Conservation (phyloP, 306 rosid species). For the Bauhinia variegata region DNA sequence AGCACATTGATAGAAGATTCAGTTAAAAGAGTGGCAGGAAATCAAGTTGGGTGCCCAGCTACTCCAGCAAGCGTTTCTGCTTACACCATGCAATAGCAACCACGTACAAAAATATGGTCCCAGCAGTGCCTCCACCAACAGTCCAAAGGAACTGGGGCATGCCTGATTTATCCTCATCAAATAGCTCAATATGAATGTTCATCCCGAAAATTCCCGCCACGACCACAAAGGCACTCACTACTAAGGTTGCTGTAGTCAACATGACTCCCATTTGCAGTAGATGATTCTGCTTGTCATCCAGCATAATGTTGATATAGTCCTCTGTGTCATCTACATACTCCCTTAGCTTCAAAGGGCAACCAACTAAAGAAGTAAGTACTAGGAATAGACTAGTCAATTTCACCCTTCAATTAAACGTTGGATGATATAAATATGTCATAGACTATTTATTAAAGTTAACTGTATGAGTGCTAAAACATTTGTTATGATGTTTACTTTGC, state of each 20-base stretch:
- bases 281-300: conserved; percentile 73
- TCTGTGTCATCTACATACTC: conserved; percentile 69
- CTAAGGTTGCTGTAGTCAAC: conserved; percentile 64
- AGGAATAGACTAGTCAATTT: not conserved
- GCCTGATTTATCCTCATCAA: conserved; percentile 34
- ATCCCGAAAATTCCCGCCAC: conserved; percentile 62
- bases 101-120: conserved; percentile 52
- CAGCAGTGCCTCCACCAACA: conserved; percentile 52
- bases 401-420: not conserved
- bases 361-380: conserved; percentile 8
- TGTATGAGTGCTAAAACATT: conserved; percentile 9
- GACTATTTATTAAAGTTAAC: not conserved
- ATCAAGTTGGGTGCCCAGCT: conserved; percentile 1
- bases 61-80: conserved; percentile 69
- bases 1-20: not conserved
- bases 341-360: conserved; percentile 46
- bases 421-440: conserved; percentile 15
- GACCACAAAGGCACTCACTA: conserved; percentile 53
- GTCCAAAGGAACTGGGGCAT: conserved; percentile 73
- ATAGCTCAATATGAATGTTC: conserved; percentile 60
- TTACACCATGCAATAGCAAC: conserved; percentile 74
- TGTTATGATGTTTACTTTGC: not conserved
- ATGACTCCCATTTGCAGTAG: conserved; percentile 72
- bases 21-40: not conserved
- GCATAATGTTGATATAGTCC: conserved; percentile 68